A percentile compares a stretch with the other conserved stretches of the same genome.
Evolutionary conservation across 225 moss, liverwort and hornwort genomes (phyloP).

Genomic region (Marchantia polymorpha): DNA sequence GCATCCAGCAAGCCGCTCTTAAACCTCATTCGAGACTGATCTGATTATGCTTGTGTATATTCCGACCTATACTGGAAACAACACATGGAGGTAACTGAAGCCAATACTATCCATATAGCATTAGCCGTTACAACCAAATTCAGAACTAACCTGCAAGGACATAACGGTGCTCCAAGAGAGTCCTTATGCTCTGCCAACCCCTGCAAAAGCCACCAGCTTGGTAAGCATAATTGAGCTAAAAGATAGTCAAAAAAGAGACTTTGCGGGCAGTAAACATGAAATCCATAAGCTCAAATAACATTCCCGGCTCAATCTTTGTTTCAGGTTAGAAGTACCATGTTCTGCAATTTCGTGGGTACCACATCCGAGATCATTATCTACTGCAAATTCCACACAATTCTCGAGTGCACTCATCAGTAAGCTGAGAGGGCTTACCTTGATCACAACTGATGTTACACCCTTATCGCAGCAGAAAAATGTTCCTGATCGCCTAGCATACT

Average conservation of each 20-base stretch:
- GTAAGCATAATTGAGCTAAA: neutral
- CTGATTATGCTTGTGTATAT: too few relatives aligned
- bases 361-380: neutral
- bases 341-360: neutral
- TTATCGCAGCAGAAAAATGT: slow-evolving; percentile 94
- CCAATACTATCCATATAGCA: too few relatives aligned
- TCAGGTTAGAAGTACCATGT: neutral
- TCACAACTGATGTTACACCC: slow-evolving; percentile 92
- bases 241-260: neutral
- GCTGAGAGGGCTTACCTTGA: slow-evolving; percentile 54
- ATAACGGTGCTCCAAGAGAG: slow-evolving; percentile 81
- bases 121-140: neutral
- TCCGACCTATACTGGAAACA: too few relatives aligned
- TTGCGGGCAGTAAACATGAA: neutral
- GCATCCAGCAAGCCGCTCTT: too few relatives aligned
- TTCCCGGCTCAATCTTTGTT: neutral
- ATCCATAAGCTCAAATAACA: neutral
- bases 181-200: slow-evolving; percentile 98
- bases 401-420: neutral
- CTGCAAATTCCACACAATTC: neutral
- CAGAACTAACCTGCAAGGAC: slow-evolving; percentile 78
- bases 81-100: too few relatives aligned
- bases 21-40: too few relatives aligned
- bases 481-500: slow-evolving; percentile 77
- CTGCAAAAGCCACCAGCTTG: slow-evolving; percentile 31